Evolutionary conservation across 2,329 filamentous ascomycete genomes (phyloP).

Genomic region (Camillea tinctor): DNA sequence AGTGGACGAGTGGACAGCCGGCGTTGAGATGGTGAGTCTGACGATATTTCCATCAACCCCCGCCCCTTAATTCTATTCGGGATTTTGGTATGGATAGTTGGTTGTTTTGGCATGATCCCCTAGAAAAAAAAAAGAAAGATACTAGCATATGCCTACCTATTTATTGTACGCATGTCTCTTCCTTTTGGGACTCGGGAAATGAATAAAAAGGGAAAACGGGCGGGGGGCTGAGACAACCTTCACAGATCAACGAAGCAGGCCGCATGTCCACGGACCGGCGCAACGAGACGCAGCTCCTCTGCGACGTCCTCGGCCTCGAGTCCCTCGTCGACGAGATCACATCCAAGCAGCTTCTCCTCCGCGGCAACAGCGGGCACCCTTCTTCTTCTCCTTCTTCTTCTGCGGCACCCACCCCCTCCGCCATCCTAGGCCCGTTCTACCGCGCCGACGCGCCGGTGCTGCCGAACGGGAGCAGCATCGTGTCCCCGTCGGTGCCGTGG

Average conservation of each 20-base stretch:
- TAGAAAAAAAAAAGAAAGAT: too few relatives aligned
- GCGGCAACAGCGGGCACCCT: slow-evolving; percentile 62
- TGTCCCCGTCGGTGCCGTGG: slow-evolving; percentile 46
- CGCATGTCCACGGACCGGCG: slow-evolving; percentile 60
- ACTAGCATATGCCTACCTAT: too few relatives aligned
- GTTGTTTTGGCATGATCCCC: too few relatives aligned
- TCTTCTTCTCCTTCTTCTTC: too few relatives aligned
- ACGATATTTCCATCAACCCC: neutral
- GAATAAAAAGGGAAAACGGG: neutral
- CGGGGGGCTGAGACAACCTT: neutral
- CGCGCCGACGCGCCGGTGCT: slow-evolving; percentile 68
- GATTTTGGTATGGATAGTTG: too few relatives aligned
- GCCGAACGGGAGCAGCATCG: slow-evolving; percentile 68
- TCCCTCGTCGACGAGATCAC: slow-evolving; percentile 81
- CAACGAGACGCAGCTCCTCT: slow-evolving; percentile 68
- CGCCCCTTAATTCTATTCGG: neutral
- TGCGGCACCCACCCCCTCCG: slow-evolving; percentile 64
- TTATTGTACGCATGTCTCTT: too few relatives aligned
- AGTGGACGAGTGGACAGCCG: slow-evolving; percentile 75
- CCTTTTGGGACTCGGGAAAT: too few relatives aligned
- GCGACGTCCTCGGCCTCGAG: slow-evolving; percentile 70
- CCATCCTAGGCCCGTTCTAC: slow-evolving; percentile 86
- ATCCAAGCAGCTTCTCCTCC: slow-evolving; percentile 55
- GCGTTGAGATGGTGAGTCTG: slow-evolving; percentile 55
- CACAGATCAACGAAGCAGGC: slow-evolving; percentile 64